These are phyloP conservation scores for Pleodorina starrii DNA, from an alignment of 139 green algal species.

Conservation along the genomic window DNA sequence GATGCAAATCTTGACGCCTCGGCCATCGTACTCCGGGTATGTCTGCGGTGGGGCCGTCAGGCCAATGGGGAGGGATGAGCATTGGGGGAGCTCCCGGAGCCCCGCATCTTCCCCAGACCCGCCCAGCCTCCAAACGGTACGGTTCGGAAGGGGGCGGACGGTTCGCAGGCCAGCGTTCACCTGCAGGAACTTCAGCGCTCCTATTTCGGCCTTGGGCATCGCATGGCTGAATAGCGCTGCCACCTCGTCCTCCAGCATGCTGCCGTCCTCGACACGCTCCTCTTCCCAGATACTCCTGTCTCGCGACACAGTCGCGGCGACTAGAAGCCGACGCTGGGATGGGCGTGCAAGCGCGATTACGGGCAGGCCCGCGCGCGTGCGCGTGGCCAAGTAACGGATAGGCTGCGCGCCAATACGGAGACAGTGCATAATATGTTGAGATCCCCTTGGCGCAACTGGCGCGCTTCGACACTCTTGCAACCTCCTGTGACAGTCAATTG, in stretches of 20 bases:
- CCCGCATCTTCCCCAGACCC: too few relatives aligned
- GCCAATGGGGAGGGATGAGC: too few relatives aligned
- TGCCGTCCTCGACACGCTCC: neutral
- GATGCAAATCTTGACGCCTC: conserved; percentile 87
- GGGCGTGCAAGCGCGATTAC: neutral
- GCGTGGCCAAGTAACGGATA: neutral
- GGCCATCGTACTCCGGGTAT: conserved; percentile 85
- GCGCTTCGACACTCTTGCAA: too few relatives aligned
- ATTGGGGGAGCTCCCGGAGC: too few relatives aligned
- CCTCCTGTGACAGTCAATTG: too few relatives aligned
- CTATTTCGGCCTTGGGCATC: conserved; percentile 91
- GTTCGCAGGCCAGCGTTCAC: too few relatives aligned
- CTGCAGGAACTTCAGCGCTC: conserved; percentile 75
- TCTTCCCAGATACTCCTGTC: neutral
- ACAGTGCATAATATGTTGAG: conserved; percentile 23
- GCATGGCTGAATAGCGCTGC: conserved; percentile 45
- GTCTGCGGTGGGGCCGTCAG: conserved; percentile 69
- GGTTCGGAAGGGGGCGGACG: too few relatives aligned
- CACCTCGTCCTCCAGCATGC: conserved; percentile 19
- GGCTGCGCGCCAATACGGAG: neutral
- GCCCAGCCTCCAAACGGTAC: too few relatives aligned
- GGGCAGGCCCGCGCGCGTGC: neutral
- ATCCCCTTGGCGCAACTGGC: too few relatives aligned
- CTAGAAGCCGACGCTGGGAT: neutral
- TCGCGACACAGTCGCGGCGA: neutral